These are phyloP conservation scores for Purshia tridentata DNA, from an alignment of 306 rosid genomes.

Conservation along the genomic window DNA sequence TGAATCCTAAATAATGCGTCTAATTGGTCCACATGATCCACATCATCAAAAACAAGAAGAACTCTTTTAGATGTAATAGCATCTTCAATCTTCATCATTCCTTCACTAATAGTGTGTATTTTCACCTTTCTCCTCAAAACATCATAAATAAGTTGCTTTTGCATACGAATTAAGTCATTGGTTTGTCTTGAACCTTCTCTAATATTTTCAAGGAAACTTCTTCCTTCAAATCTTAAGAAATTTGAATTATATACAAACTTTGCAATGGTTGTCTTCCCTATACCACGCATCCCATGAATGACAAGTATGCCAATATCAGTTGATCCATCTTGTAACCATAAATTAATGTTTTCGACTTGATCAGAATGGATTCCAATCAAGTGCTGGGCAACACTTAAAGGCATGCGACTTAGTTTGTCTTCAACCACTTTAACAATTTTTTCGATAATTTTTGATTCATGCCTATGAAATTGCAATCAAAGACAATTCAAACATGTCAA, in stretches of 20 bases:
- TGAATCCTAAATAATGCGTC: neutral
- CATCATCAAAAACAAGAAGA: constrained; percentile 13
- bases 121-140: neutral
- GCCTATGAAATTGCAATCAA: neutral
- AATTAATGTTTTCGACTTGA: neutral
- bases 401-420: neutral
- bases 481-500: neutral
- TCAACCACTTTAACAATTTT: neutral
- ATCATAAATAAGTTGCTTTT: neutral
- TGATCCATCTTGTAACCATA: neutral
- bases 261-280: constrained; percentile 4
- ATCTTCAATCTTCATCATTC: neutral
- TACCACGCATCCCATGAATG: neutral
- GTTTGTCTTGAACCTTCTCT: neutral
- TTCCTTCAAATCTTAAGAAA: neutral
- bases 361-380: neutral
- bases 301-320: neutral
- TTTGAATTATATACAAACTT: neutral
- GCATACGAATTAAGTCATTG: neutral
- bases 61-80: neutral
- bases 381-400: neutral
- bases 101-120: neutral
- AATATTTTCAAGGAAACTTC: neutral
- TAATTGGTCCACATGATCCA: neutral
- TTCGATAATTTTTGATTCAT: constrained; percentile 3